Percentiles rank a stretch among this genome's conserved stretches.
Evolutionary conservation across 257 asterid species (phyloP).

Genomic region (Solanum infundibuliforme): DNA sequence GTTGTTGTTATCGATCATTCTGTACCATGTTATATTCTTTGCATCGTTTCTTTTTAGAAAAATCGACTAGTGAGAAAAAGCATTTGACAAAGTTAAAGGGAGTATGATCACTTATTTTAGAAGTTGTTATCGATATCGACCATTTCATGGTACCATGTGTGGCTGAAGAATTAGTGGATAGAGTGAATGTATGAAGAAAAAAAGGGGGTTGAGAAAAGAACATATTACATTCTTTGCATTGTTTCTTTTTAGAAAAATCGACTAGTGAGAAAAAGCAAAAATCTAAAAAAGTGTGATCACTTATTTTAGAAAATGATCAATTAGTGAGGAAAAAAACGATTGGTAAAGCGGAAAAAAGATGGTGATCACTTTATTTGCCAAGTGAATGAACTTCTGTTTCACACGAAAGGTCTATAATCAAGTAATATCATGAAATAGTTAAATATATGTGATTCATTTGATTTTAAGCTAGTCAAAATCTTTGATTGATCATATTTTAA

Average conservation of each 20-base stretch:
- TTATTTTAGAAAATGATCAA: not conserved
- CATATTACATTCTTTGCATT: not conserved
- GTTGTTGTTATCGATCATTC: not conserved
- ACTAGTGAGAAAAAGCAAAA: not conserved
- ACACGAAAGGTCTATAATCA: not conserved
- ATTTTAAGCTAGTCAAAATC: not conserved
- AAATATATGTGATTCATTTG: too few species aligned
- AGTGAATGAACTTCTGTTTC: not conserved
- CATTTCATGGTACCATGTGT: not conserved
- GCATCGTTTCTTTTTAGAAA: not conserved
- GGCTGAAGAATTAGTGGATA: not conserved
- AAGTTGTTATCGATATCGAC: not conserved
- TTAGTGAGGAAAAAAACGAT: not conserved
- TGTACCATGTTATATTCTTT: not conserved
- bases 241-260: not conserved
- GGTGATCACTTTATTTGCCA: not conserved
- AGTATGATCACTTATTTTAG: not conserved
- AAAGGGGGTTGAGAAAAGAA: not conserved
- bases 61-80: not conserved
- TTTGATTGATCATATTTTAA: not conserved
- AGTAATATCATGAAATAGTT: not conserved
- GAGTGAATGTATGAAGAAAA: not conserved
- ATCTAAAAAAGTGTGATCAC: not conserved
- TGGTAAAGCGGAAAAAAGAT: not conserved
- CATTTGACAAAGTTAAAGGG: not conserved